phyloP scores from a whole-genome alignment of 345 rosid species.

The Mallotus nudiflorus region DNA sequence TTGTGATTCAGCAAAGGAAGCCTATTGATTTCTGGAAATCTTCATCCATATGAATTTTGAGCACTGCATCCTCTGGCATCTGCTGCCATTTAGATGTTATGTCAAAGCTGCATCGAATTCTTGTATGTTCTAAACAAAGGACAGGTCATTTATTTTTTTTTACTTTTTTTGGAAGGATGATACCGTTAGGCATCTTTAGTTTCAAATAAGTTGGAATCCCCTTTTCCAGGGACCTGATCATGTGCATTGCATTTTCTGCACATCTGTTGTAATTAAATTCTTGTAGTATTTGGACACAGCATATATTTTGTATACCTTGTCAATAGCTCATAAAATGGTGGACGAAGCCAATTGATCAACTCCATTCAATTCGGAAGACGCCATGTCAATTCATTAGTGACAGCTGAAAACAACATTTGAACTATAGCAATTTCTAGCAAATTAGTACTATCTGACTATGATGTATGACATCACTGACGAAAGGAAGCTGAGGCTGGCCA shows the following conservation, averaged over 20 bases:
- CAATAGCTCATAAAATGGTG: not conserved
- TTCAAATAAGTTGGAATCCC: not conserved
- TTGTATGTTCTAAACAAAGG: constrained; percentile 1
- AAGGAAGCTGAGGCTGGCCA: too few species aligned
- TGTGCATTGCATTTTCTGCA: not conserved
- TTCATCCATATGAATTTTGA: constrained; percentile 25
- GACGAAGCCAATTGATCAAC: too few species aligned
- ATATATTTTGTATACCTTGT: not conserved
- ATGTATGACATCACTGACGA: too few species aligned
- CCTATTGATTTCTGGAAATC: constrained; percentile 60
- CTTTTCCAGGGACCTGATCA: not conserved
- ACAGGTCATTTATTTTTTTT: not conserved
- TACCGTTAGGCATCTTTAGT: not conserved
- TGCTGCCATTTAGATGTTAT: not conserved
- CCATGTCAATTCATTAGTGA: too few species aligned
- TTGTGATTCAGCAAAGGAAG: constrained; percentile 50
- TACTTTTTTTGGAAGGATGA: not conserved
- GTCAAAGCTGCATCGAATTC: not conserved
- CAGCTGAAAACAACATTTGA: too few species aligned
- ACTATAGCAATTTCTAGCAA: too few species aligned
- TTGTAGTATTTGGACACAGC: not conserved
- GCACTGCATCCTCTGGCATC: not conserved
- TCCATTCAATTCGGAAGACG: too few species aligned
- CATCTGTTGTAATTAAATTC: not conserved
- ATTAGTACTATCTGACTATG: too few species aligned